phyloP scores from a whole-genome alignment of 345 rosid species.

The Aquilaria sinensis region DNA sequence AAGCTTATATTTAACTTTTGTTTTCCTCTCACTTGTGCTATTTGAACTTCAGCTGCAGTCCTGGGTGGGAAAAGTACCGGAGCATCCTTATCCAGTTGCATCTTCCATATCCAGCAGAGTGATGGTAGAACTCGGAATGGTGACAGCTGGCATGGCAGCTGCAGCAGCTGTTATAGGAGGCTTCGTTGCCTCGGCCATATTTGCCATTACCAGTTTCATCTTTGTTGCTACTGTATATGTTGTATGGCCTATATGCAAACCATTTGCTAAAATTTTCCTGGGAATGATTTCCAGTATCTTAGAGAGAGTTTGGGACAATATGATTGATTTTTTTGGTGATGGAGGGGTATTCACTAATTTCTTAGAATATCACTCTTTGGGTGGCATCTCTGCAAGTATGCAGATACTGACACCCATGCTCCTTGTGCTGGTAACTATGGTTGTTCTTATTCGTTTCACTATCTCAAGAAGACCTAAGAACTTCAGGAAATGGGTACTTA shows the following conservation, averaged over 20 bases:
- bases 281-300: slow-evolving; percentile 45
- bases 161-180: slow-evolving; percentile 88
- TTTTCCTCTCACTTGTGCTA: slow-evolving; percentile 3
- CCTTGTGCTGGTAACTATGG: slow-evolving; percentile 76
- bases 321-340: slow-evolving; percentile 52
- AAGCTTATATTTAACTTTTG: no score
- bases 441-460: slow-evolving; percentile 83
- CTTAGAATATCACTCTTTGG: slow-evolving; percentile 60
- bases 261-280: slow-evolving; percentile 59
- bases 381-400: slow-evolving; percentile 75
- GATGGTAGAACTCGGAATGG: slow-evolving; percentile 94
- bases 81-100: slow-evolving; percentile 78
- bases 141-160: slow-evolving; percentile 78
- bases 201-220: slow-evolving; percentile 78
- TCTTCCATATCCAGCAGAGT: slow-evolving; percentile 93
- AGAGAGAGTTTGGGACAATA: slow-evolving; percentile 59
- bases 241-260: slow-evolving; percentile 72
- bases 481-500: slow-evolving; percentile 89
- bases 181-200: slow-evolving; percentile 76
- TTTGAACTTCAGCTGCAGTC: slow-evolving; percentile 43
- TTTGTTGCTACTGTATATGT: slow-evolving; percentile 69
- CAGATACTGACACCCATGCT: slow-evolving; percentile 72
- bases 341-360: slow-evolving; percentile 67
- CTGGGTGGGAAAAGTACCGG: slow-evolving; percentile 66
- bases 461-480: slow-evolving; percentile 91